Base-by-base conservation (phyloP, 2,329 filamentous ascomycete species). In the Phoma sp. region DNA sequence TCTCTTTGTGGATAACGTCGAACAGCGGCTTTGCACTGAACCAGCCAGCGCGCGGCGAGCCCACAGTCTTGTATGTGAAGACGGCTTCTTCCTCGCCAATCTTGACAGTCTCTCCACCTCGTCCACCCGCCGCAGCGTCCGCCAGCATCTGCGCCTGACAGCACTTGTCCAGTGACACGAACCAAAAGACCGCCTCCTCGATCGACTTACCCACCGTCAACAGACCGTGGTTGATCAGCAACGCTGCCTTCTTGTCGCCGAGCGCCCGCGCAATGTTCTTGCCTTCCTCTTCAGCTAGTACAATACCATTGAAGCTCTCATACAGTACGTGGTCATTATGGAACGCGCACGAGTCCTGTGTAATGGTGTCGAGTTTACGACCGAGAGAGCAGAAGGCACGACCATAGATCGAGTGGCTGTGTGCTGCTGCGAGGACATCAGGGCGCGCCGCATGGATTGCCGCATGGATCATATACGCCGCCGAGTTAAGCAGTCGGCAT, bases 11-110 rank as follows among this genome's bases (percentile, higher is more conserved):
- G 58, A 89, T 84, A 36, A 90, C 75, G 76, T 91, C 88, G 76
- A 92, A 92, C 60, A 88, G 64, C 15, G 89, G 88, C 76, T 87
- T 87, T 6, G 86, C 89, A 64, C 82, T 86, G 69, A 92, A 92
- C 80, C 84, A 91, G 10, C 65, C 89, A 0, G 85, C 86, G 31
- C 72, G 67, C 15, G 83, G 79, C 0, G 79, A 83, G 0, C 89
- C 89, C 3, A 91, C 78, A 0, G 84, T 81, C 74, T 88, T 85
- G 65, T 84, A 86, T 0, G 89, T 92, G 65, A 84, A 89, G 15
- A 71, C 77, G 1, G 89, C 89, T 70, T 92, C 88, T 46, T 86
- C 84, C 1, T 89, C 84, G 8, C 81, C 78, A 63, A 92, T 88
- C 73, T 88, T 87, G 27, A 90, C 77, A 0, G 88, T 89, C 69